Base-by-base conservation (phyloP, 1,139 yeast genomes). In the Pichia sp. region DNA sequence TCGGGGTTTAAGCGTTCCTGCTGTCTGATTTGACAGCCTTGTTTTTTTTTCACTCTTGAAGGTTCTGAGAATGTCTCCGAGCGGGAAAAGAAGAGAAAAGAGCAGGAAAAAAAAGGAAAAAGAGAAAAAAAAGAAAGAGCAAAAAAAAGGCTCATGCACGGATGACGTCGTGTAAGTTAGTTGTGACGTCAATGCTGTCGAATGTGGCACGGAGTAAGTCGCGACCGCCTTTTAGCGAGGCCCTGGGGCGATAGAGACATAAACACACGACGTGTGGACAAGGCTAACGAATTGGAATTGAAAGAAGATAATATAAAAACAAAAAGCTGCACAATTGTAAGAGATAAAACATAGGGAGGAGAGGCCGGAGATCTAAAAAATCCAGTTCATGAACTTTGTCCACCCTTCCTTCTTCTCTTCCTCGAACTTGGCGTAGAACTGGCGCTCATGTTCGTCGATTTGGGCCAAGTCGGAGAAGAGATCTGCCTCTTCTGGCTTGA, bases 401-500 rank as follows among this genome's bases (percentile, higher is more conserved):
- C 50, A 55, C 4, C 46, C 20, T 6, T 49, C 45, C 14, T 36
- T 34, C 7, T 47, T 17, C 5, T 10, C 36, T 14, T 42, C 10
- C 27, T 38, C 43, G 4, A 41, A n/a, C 1, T 33, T 20, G 2
- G 55, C 55, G 41, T 46, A 57, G 34, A 48, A 57, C n/a, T 36
- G 30, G 6, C 48, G 46, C 38, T 61, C 64, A 51, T 67, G 67
- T 14, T 58, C 62, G 34, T 64, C 67, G 46, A 67, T 57, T 47
- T 61, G 67, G 1, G 52, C 62, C 42, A 66, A 40, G n/a, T 62
- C 67, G 3, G 64, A 52, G 3, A 59, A 51, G 67, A 81, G 67
- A 65, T 81, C 85, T 42, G 77, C 78, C 54, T 79, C 81, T 30
- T 64, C 64, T 3, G 82, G 69, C 45, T 66, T 71, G 52, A 75